Evolutionary conservation across 2,329 filamentous ascomycete species (phyloP).

Genomic region (Scedosporium apiospermum): DNA sequence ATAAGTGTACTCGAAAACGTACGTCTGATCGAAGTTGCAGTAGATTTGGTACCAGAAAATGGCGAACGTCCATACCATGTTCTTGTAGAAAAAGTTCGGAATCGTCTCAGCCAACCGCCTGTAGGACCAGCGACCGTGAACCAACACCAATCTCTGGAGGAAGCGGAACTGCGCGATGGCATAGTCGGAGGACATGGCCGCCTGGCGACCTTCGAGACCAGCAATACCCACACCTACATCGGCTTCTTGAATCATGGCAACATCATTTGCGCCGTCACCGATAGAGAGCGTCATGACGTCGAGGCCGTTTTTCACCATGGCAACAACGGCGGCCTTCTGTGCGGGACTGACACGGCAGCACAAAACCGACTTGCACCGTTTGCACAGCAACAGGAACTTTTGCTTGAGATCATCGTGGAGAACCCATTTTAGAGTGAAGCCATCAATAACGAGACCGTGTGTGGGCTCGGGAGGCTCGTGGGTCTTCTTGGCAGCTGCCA

Average conservation of each 20-base stretch:
- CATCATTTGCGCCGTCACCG: constrained; percentile 90
- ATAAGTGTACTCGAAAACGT: constrained; percentile 96
- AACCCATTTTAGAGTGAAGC: constrained; percentile 83
- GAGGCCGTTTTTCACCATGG: constrained; percentile 88
- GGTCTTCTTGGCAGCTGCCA: constrained; percentile 66
- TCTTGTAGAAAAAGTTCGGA: constrained; percentile 99
- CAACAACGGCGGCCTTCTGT: constrained; percentile 94
- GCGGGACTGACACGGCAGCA: constrained; percentile 96
- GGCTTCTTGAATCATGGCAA: constrained; percentile 96
- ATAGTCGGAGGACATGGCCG: constrained; percentile 93
- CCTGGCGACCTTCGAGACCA: constrained; percentile 83
- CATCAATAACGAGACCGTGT: constrained; percentile 90
- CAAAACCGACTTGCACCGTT: constrained; percentile 91
- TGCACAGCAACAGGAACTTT: constrained; percentile 90
- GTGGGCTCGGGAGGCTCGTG: constrained; percentile 81
- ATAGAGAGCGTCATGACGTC: constrained; percentile 95
- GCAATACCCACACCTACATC: constrained; percentile 96
- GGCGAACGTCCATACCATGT: constrained; percentile 92
- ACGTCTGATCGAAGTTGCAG: constrained; percentile 92
- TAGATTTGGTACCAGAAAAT: constrained; percentile 98
- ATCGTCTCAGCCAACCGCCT: constrained; percentile 84
- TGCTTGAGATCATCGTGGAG: constrained; percentile 75
- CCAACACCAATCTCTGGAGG: constrained; percentile 72
- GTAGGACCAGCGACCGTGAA: constrained; percentile 96
- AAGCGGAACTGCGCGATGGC: constrained; percentile 92